phyloP scores from a whole-genome alignment of 306 rosid genomes.

The Rosa chinensis region DNA sequence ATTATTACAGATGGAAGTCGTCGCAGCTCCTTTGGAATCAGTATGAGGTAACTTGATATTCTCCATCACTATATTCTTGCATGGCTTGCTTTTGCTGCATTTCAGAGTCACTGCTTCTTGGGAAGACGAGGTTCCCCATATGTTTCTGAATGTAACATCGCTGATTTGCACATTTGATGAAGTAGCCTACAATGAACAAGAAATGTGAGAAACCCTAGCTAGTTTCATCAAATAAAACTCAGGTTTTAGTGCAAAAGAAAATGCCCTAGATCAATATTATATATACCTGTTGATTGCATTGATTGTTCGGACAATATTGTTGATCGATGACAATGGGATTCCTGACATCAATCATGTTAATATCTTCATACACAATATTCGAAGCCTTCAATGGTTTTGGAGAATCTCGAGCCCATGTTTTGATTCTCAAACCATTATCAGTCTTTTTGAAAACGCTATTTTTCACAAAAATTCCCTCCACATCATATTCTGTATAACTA shows the following conservation, averaged over 20 bases:
- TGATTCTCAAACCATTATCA: conserved; percentile 56
- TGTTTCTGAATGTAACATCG: conserved; percentile 42
- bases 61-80: conserved; percentile 42
- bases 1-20: conserved; percentile 22
- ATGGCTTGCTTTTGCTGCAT: conserved; percentile 55
- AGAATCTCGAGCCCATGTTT: conserved; percentile 51
- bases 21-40: neutral
- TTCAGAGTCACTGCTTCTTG: conserved; percentile 37
- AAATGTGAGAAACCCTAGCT: neutral
- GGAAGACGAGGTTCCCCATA: conserved; percentile 44
- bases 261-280: neutral
- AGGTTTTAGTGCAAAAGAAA: neutral
- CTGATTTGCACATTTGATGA: conserved; percentile 55
- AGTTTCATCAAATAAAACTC: neutral
- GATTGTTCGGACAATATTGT: conserved; percentile 44
- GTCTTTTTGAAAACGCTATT: conserved; percentile 47
- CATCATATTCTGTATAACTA: conserved; percentile 29
- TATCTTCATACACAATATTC: conserved; percentile 43
- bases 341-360: conserved; percentile 40
- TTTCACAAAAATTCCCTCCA: conserved; percentile 34
- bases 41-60: conserved; percentile 32
- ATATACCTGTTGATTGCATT: conserved; percentile 38
- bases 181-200: conserved; percentile 17
- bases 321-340: conserved; percentile 62
- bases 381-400: conserved; percentile 26